These are phyloP conservation scores for Miamiensis avidus DNA, from an alignment of 169 alveolate species.

Conservation along the genomic window DNA sequence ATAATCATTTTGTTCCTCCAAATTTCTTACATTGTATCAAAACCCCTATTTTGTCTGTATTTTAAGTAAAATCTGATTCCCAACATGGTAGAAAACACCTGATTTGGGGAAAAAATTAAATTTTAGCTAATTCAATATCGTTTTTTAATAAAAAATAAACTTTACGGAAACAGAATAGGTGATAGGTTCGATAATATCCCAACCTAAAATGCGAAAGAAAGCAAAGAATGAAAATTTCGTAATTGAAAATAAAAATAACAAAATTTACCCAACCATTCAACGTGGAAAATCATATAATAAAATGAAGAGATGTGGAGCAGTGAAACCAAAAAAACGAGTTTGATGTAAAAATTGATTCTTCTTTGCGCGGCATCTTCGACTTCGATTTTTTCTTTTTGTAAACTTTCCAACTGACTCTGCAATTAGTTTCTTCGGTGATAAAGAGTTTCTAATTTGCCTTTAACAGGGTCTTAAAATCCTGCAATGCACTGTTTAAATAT, in stretches of 20 bases:
- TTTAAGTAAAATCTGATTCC: not conserved
- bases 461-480: slow-evolving; percentile 19
- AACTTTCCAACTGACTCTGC: not conserved
- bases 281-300: slow-evolving; percentile 28
- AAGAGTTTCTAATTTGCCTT: not conserved
- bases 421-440: not conserved
- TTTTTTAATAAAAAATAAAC: too few relatives aligned
- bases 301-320: slow-evolving; percentile 5
- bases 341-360: slow-evolving; percentile 4
- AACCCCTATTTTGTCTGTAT: not conserved
- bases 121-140: too few relatives aligned
- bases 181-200: slow-evolving; percentile 36
- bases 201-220: not conserved
- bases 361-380: slow-evolving; percentile 4
- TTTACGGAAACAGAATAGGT: slow-evolving; percentile 17
- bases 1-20: not conserved
- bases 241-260: not conserved
- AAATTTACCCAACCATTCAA: slow-evolving; percentile 25
- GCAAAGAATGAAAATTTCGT: not conserved
- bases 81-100: not conserved
- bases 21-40: not conserved
- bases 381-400: slow-evolving; percentile 6
- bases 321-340: slow-evolving; percentile 4
- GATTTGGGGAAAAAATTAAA: too few relatives aligned
- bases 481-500: slow-evolving; percentile 3